Conservation (phyloP, 2,329 filamentous ascomycete genomes). For the Ascochyta lentis region DNA sequence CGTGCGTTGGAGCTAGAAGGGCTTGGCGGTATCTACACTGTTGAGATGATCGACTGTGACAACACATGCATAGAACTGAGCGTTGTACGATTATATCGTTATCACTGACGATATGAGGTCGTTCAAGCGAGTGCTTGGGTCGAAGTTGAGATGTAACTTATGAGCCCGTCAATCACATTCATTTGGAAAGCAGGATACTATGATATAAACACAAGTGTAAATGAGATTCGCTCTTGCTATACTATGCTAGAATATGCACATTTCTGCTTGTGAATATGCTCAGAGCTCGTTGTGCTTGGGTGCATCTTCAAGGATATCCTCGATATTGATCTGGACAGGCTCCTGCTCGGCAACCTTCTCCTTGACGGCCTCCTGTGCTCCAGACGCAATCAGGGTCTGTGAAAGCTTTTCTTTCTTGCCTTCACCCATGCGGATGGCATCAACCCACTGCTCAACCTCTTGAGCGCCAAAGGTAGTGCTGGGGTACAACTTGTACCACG, state of each 20-base stretch:
- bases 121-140: no score
- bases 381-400: constrained; percentile 53
- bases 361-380: constrained; percentile 26
- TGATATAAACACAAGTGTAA: not conserved
- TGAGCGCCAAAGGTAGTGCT: constrained; percentile 63
- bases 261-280: not conserved
- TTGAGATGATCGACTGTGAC: not conserved
- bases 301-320: constrained; percentile 33
- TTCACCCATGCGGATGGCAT: constrained; percentile 89
- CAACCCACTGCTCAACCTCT: constrained; percentile 83
- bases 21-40: constrained; percentile 12
- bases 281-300: constrained; percentile 39
- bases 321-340: constrained; percentile 42
- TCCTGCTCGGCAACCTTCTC: constrained; percentile 36
- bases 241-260: constrained; percentile 2
- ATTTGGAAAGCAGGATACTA: not conserved
- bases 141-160: no score
- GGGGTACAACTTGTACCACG: constrained; percentile 82
- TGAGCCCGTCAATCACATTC: not conserved
- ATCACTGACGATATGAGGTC: no score
- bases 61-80: not conserved
- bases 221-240: not conserved
- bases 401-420: constrained; percentile 75
- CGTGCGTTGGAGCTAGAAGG: constrained; percentile 14
- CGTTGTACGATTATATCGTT: no score